Evolutionary conservation across 768 basidiomycete species (phyloP).

Genomic region (Trametes maxima): DNA sequence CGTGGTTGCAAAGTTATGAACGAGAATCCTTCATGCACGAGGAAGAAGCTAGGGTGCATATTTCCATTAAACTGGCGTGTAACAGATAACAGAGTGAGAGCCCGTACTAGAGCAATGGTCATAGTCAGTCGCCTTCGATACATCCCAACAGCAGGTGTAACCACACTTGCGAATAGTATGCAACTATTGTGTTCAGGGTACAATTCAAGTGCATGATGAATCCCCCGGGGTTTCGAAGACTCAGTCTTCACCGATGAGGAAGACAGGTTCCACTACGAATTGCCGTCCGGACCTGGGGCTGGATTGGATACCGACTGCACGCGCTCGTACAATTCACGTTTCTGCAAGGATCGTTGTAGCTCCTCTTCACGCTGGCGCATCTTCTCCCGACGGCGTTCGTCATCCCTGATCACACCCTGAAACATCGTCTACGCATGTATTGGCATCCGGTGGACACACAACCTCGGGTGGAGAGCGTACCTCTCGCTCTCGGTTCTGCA

Average conservation of each 20-base stretch:
- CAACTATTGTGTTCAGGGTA: too few species aligned
- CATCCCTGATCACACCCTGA: constrained; percentile 85
- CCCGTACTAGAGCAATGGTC: too few species aligned
- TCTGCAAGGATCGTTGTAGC: constrained; percentile 59
- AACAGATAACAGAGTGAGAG: too few species aligned
- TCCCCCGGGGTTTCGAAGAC: background rate
- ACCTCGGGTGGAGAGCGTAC: constrained; percentile 55
- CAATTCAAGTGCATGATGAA: background rate
- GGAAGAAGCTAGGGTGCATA: too few species aligned
- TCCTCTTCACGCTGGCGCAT: constrained; percentile 66
- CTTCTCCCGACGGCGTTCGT: constrained; percentile 77
- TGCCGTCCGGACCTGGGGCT: background rate
- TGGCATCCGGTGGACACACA: background rate
- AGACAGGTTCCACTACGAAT: background rate
- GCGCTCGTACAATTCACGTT: constrained; percentile 66
- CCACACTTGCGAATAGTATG: too few species aligned
- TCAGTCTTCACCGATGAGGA: background rate
- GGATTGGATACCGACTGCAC: constrained; percentile 40
- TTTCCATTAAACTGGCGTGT: too few species aligned
- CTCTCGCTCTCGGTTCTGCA: constrained; percentile 82
- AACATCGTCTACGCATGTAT: constrained; percentile 73
- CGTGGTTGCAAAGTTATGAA: background rate
- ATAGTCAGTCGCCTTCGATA: too few species aligned
- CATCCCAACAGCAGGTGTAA: too few species aligned
- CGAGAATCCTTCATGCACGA: too few species aligned